phyloP scores from a whole-genome alignment of 768 basidiomycete genomes.

The Cystobasidium tubakii region DNA sequence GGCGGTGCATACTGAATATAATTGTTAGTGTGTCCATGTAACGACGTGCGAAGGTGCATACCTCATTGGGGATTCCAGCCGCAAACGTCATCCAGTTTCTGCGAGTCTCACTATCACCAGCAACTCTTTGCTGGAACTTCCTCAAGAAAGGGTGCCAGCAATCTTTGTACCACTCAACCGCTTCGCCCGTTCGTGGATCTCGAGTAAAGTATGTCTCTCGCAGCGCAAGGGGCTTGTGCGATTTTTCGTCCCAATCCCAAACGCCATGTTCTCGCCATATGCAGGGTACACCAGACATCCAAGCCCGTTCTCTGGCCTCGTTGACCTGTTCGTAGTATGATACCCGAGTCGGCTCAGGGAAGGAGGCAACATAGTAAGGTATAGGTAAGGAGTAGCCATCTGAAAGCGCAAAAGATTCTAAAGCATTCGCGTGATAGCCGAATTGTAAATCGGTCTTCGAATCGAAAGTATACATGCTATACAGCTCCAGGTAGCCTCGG shows the following conservation, averaged over 20 bases:
- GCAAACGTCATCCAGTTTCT: slow-evolving; percentile 62
- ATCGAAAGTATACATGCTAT: slow-evolving; percentile 76
- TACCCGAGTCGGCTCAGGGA: slow-evolving; percentile 54
- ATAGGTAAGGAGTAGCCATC: slow-evolving; percentile 75
- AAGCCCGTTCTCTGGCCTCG: slow-evolving; percentile 55
- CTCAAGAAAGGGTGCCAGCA: slow-evolving; percentile 73
- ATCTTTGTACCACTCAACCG: slow-evolving; percentile 82
- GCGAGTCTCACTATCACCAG: slow-evolving; percentile 52
- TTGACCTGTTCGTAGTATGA: slow-evolving; percentile 5
- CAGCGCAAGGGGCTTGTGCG: slow-evolving; percentile 65
- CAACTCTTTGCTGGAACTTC: slow-evolving; percentile 62
- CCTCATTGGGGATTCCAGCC: slow-evolving; percentile 92
- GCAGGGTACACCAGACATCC: slow-evolving; percentile 62
- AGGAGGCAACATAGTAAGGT: slow-evolving; percentile 74
- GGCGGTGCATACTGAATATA: slow-evolving; percentile 62
- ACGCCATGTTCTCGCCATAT: slow-evolving; percentile 88
- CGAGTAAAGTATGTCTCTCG: slow-evolving; percentile 77
- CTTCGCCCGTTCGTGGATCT: slow-evolving; percentile 61
- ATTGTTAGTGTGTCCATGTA: neutral
- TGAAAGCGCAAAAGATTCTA: slow-evolving; percentile 80
- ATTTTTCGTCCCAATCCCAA: slow-evolving; percentile 75
- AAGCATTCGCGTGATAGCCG: slow-evolving; percentile 56
- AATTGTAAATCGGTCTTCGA: slow-evolving; percentile 94
- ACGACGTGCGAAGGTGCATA: slow-evolving; percentile 46
- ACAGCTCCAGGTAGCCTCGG: slow-evolving; percentile 77